These are phyloP conservation scores for Cyathus olla DNA, from an alignment of 1,284 basidiomycete species.

Conservation along the genomic window DNA sequence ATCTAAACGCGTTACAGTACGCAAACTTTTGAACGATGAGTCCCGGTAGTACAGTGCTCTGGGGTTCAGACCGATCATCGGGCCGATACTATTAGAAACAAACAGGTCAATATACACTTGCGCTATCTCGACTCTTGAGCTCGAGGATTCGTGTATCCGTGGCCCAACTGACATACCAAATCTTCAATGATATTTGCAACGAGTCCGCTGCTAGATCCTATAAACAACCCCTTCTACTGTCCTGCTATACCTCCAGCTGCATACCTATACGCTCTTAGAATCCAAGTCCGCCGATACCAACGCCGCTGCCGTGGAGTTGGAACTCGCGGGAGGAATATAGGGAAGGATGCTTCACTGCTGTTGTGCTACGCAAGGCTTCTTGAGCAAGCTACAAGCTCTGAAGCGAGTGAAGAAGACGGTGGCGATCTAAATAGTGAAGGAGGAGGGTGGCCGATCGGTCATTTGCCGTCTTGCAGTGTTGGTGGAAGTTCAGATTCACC, in stretches of 20 bases:
- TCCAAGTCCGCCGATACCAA: conserved; percentile 17
- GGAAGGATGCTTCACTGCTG: neutral
- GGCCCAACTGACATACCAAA: no score
- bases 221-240: conserved; percentile 55
- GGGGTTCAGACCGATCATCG: no score
- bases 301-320: neutral
- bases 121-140: no score
- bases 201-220: conserved; percentile 5
- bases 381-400: neutral
- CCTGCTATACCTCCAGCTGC: conserved; percentile 53
- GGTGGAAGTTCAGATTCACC: neutral
- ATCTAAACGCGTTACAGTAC: no score
- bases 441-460: neutral
- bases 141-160: no score
- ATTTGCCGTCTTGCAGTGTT: neutral
- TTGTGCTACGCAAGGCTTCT: neutral
- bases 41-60: no score
- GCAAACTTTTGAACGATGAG: no score
- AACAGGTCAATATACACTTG: no score
- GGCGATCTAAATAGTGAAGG: neutral
- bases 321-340: no score
- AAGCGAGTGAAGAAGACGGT: neutral
- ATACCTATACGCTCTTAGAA: conserved; percentile 50
- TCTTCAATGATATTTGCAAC: no score
- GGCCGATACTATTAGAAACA: no score